phyloP scores from a whole-genome alignment of 2,329 filamentous ascomycete species.

The Microthyrium microscopicum region DNA sequence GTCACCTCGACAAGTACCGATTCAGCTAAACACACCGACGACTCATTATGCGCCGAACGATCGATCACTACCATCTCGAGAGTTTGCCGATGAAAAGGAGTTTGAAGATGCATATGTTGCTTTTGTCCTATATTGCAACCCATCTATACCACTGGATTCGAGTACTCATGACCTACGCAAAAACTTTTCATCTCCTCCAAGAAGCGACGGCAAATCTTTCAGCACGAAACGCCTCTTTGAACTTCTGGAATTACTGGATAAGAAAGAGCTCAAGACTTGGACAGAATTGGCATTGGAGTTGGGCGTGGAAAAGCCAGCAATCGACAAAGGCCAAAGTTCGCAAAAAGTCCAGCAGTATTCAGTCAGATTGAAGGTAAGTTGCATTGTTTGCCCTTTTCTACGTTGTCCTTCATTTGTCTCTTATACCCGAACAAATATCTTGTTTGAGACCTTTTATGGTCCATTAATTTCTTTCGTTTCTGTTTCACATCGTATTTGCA shows the following conservation, averaged over 20 bases:
- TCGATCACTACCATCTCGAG: slow-evolving; percentile 45
- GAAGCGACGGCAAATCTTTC: slow-evolving; percentile 76
- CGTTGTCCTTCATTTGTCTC: neutral
- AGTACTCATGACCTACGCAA: slow-evolving; percentile 58
- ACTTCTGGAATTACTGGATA: slow-evolving; percentile 61
- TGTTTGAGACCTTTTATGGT: too few species aligned
- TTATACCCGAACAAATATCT: too few species aligned
- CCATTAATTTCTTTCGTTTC: too few species aligned
- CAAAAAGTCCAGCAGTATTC: slow-evolving; percentile 94
- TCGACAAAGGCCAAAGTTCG: slow-evolving; percentile 69
- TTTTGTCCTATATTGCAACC: slow-evolving; percentile 87
- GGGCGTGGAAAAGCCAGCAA: slow-evolving; percentile 73
- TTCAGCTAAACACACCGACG: slow-evolving; percentile 16
- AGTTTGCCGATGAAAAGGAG: slow-evolving; percentile 50
- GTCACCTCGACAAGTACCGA: too few species aligned
- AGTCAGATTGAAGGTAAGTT: slow-evolving; percentile 65
- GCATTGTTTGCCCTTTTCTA: neutral
- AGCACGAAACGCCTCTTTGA: slow-evolving; percentile 61
- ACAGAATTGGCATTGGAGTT: slow-evolving; percentile 70
- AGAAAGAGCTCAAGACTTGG: slow-evolving; percentile 83
- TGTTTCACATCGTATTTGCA: too few species aligned
- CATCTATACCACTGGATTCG: slow-evolving; percentile 51
- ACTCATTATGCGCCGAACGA: slow-evolving; percentile 25
- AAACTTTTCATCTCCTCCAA: slow-evolving; percentile 63
- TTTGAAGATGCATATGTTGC: slow-evolving; percentile 69